These are phyloP conservation scores for Berberis vulgaris DNA, from an alignment of 164 flowering plant species.

Conservation along the genomic window DNA sequence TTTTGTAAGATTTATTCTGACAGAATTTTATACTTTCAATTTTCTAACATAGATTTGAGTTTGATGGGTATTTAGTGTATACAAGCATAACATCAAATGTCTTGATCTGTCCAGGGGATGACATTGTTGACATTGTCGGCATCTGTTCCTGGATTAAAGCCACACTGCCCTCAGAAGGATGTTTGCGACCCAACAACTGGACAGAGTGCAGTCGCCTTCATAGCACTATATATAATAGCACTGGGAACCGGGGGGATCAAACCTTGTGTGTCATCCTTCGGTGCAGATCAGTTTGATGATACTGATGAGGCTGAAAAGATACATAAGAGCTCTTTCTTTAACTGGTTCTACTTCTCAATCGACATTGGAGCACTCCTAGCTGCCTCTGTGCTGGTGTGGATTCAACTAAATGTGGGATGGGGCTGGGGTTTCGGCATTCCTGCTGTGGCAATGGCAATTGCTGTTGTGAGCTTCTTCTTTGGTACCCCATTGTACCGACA, in stretches of 20 bases:
- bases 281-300: slow-evolving; percentile 77
- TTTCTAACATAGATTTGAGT: no score
- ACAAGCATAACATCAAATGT: no score
- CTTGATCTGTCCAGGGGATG: slow-evolving; percentile 39
- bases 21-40: no score
- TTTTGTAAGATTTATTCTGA: no score
- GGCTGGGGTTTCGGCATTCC: slow-evolving; percentile 65
- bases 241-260: slow-evolving; percentile 69
- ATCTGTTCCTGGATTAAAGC: slow-evolving; percentile 47
- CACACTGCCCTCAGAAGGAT: slow-evolving; percentile 23
- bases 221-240: slow-evolving; percentile 24
- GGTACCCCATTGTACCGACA: slow-evolving; percentile 29
- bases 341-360: slow-evolving; percentile 56
- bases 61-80: neutral
- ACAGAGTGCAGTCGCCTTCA: slow-evolving; percentile 21
- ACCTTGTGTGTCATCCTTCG: slow-evolving; percentile 66
- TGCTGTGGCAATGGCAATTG: slow-evolving; percentile 51
- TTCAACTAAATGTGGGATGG: slow-evolving; percentile 55
- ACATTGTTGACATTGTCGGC: slow-evolving; percentile 55
- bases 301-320: slow-evolving; percentile 47
- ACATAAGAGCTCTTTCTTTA: slow-evolving; percentile 57
- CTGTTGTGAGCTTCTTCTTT: slow-evolving; percentile 35
- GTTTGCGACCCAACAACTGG: slow-evolving; percentile 29
- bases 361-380: slow-evolving; percentile 54
- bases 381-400: slow-evolving; percentile 46